Conservation (phyloP, 2,329 filamentous ascomycete species). For the Aspergillus pseudoterreus region DNA sequence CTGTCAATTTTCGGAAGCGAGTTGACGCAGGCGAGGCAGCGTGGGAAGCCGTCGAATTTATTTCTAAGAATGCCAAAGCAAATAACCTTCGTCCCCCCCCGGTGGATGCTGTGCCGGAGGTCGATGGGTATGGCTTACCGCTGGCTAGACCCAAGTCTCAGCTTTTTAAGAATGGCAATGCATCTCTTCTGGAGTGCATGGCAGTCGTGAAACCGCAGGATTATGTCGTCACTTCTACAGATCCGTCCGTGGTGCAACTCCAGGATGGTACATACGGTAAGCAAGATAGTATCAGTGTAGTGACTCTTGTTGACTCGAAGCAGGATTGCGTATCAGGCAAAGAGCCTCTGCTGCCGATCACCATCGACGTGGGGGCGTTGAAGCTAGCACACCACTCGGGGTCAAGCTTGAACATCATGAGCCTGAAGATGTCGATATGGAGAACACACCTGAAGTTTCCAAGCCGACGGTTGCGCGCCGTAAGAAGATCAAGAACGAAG, state of each 20-base stretch:
- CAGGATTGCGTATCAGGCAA: slow-evolving; percentile 8
- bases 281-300: background rate
- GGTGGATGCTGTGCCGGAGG: slow-evolving; percentile 28
- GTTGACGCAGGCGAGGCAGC: slow-evolving; percentile 48
- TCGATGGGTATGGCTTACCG: slow-evolving; percentile 50
- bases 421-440: slow-evolving; percentile 6
- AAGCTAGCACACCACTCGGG: background rate
- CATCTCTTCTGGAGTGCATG: slow-evolving; percentile 42
- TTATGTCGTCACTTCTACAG: slow-evolving; percentile 32
- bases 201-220: slow-evolving; percentile 27
- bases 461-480: background rate
- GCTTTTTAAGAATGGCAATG: slow-evolving; percentile 39
- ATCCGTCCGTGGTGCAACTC: slow-evolving; percentile 27
- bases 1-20: slow-evolving; percentile 50
- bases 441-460: background rate
- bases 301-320: background rate
- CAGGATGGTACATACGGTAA: slow-evolving; percentile 32
- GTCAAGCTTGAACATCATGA: background rate
- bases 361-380: background rate
- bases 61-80: slow-evolving; percentile 29
- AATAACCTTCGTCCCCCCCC: slow-evolving; percentile 24
- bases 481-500: slow-evolving; percentile 15
- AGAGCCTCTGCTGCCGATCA: background rate
- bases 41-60: slow-evolving; percentile 52
- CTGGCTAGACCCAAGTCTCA: slow-evolving; percentile 28